A percentile compares a stretch with the other conserved stretches of the same genome.
Evolutionary conservation across 495 filamentous ascomycete species (phyloP).

Genomic region (Neurospora sublineolata): DNA sequence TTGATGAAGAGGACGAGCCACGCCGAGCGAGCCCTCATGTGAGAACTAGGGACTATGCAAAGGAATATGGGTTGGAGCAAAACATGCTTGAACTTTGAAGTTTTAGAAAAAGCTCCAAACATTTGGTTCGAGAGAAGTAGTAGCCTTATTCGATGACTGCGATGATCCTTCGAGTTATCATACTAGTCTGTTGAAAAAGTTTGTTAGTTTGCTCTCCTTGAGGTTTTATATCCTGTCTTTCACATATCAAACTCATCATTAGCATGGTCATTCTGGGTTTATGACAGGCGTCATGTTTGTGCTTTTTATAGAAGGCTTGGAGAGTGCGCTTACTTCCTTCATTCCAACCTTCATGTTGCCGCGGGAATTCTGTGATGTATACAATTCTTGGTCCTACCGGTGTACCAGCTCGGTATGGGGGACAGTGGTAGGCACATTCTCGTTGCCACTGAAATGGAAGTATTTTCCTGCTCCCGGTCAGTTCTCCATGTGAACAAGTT

Average conservation of each 20-base stretch:
- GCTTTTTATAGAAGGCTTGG: not conserved
- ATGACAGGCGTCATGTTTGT: not conserved
- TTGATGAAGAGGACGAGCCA: conserved; percentile 29
- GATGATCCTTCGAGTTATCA: not conserved
- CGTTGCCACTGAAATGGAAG: not conserved
- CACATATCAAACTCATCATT: not conserved
- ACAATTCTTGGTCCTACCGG: not conserved
- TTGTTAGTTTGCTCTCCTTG: not conserved
- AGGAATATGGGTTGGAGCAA: not conserved
- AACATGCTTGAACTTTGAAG: not conserved
- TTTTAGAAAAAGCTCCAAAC: not conserved
- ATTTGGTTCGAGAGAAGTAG: not conserved
- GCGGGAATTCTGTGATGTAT: not conserved
- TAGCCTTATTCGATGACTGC: not conserved
- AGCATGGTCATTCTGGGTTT: not conserved
- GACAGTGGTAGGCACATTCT: not conserved
- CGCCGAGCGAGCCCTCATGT: conserved; percentile 22
- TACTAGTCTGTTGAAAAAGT: not conserved
- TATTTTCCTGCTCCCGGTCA: not conserved
- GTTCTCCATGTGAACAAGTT: not conserved
- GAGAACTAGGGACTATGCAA: conserved; percentile 3
- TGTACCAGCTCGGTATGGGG: not conserved
- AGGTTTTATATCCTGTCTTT: not conserved
- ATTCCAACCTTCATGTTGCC: not conserved
- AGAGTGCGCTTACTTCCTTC: not conserved